Base-by-base conservation (phyloP, 1,284 basidiomycete genomes). In the Cutaneotrichosporon cavernicola region DNA sequence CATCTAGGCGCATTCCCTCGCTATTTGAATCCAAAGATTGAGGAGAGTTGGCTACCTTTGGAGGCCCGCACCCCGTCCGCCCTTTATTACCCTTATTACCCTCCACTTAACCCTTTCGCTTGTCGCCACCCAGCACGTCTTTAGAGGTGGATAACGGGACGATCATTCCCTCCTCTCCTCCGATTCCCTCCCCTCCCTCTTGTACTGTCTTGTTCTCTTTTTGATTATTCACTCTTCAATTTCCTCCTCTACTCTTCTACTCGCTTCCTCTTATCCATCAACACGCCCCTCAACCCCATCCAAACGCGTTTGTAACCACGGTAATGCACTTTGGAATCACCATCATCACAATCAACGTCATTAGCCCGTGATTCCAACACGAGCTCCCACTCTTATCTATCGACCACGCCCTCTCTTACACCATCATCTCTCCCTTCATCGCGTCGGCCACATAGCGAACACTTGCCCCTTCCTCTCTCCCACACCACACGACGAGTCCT, bases 41-140 rank as follows among this genome's bases (percentile, higher is more conserved):
- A 46, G 7, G 4, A 18, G 43, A 46, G 43, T 46, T 46, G 43
- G 11, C 43, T 18, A 18, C 3, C 26, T 26, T 18, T 18, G 43
- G 43, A 46, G 16, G 43, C 43, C 18, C 18, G 6, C 9, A 40
- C 6, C 13, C 38, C 38, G 2, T 5, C 38, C 9, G 38, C 38
- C 38, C 26, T 26, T 26, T 26, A 26, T 26, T 26, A 26, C 34
- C 11, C 34, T 36, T 9, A 36, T 36, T 36, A 13, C 34, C 34
- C 34, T 46, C 43, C 43, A 18, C 43, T 13, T 16, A 13, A 16
- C 43, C 47, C 47, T 26, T 4, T 22, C 18, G 18, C 47, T n/a
- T 50, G 49, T 50, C 49, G 49, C 49, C 49, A 50, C 49, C 49
- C 43, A 18, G 16, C 38, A 40, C 38, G 13, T 40, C 47, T 22